Evolutionary conservation across 2,329 filamentous ascomycete species (phyloP), one percentile per base, ranked within the genome.

Genomic region (Diaporthe citrichinensis): DNA sequence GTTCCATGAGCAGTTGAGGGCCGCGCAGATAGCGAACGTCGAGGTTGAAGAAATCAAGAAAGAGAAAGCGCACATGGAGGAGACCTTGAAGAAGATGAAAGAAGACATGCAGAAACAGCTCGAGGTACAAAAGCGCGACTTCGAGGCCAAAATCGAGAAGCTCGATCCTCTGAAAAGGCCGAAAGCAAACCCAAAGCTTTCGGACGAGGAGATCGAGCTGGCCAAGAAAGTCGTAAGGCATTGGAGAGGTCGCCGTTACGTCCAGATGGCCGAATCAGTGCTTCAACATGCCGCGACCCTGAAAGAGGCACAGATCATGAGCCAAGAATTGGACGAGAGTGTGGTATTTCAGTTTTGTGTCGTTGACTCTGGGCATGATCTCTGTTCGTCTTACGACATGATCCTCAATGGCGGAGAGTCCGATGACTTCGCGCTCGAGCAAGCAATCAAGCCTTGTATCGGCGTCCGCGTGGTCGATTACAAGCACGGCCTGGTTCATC

Each of bases 281-380:
- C 87, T 99, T 61, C 95, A 98, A 81, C 93, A 98, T 82, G 96
- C 96, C 3, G 92, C 94, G 10, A 91, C 93, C 39, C 85, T 99
- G 75, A 99, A 99, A 83, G 97, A 99, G 84, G 97, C 97, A 1
- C 97, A 99, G 82, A 93, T 99, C 76, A 97, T 99, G 95, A 98
- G 96, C 86, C 96, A 98, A 80, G 95, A 98, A 80, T 94, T 99
- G 86, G 94, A 97, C 79, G 97, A 98, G 83, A 92, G 92, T 78
- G 94, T 98, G 12, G 93, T 96, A 28, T 98, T 99, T 83, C 97
- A 99, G 83, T 99, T 98, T 82, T 94, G 95, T 17, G 92, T 98
- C 74, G 92, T 98, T 44, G 96, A 98, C 80, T 88, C 94, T 77
- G 97, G 97, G 1, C 96, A 99, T 81, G 92, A 92, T 31, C 90